Evolutionary conservation across 495 filamentous ascomycete species (phyloP).

Genomic region (Trichoderma asperelloides): DNA sequence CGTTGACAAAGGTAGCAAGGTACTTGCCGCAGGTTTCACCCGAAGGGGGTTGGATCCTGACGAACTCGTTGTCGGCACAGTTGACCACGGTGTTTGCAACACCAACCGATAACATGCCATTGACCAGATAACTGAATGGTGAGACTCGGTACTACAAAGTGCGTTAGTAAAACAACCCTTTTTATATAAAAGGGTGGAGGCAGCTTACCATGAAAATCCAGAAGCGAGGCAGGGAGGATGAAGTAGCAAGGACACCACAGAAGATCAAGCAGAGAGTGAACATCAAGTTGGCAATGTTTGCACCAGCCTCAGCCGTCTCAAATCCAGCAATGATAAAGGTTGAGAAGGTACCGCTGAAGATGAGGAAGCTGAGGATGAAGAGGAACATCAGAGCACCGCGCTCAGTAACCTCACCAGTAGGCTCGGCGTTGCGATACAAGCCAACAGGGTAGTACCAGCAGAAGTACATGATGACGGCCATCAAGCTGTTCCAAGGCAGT

Average conservation of each 20-base stretch:
- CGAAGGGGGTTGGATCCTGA: conserved; percentile 43
- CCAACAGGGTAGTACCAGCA: conserved; percentile 79
- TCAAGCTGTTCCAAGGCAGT: conserved; percentile 64
- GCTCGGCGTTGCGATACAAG: conserved; percentile 58
- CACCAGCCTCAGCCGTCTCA: conserved; percentile 55
- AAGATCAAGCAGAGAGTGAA: conserved; percentile 63
- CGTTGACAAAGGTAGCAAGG: conserved; percentile 39
- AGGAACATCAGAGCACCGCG: conserved; percentile 62
- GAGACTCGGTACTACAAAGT: conserved; percentile 49
- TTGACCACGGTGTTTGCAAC: conserved; percentile 48
- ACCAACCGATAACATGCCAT: conserved; percentile 51
- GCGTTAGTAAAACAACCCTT: neutral
- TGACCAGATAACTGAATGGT: conserved; percentile 64
- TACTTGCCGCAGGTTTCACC: conserved; percentile 51
- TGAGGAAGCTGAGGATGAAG: conserved; percentile 52
- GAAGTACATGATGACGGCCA: conserved; percentile 60
- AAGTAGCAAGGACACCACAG: conserved; percentile 63
- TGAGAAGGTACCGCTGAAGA: conserved; percentile 64
- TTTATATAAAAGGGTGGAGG: neutral
- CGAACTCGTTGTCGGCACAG: conserved; percentile 54
- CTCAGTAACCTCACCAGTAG: conserved; percentile 44
- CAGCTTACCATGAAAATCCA: conserved; percentile 67
- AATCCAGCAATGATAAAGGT: conserved; percentile 61
- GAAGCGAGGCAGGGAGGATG: conserved; percentile 54
- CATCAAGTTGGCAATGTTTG: conserved; percentile 56